These are phyloP conservation scores for Cucumis cinereus DNA, from an alignment of 306 rosid genomes.

Conservation along the genomic window DNA sequence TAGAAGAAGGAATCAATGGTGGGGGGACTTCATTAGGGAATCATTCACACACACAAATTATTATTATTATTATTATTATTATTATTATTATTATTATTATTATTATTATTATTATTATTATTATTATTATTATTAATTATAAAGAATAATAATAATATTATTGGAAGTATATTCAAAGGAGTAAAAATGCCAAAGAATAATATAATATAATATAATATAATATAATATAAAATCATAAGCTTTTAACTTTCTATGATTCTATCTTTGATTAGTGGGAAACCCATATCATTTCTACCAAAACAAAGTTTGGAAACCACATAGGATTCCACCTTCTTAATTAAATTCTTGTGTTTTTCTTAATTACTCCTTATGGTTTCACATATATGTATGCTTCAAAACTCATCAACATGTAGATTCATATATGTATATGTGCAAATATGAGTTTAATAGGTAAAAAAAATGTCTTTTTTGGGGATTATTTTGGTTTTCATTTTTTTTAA, in stretches of 20 bases:
- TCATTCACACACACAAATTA: neutral
- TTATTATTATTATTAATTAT: neutral
- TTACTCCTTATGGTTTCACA: neutral
- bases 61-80: neutral
- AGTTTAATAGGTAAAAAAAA: too few relatives aligned
- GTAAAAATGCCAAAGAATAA: neutral
- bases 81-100: too few relatives aligned
- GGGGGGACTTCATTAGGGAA: neutral
- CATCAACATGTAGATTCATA: neutral
- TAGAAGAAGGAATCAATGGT: too few relatives aligned
- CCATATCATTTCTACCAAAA: neutral
- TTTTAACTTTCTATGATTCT: too few relatives aligned
- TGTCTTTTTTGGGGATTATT: too few relatives aligned
- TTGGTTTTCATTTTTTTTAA: too few relatives aligned
- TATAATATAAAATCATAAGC: neutral
- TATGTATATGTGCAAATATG: too few relatives aligned
- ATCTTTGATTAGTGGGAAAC: slow-evolving; percentile 3
- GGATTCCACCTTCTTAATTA: neutral
- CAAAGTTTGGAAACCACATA: slow-evolving; percentile 3
- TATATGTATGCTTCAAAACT: neutral
- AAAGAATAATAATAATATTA: neutral
- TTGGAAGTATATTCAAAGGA: neutral
- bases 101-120: too few relatives aligned
- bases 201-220: neutral
- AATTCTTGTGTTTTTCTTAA: neutral